These are phyloP conservation scores for Besnoitia besnoiti DNA, from an alignment of 169 alveolate species.

Conservation along the genomic window DNA sequence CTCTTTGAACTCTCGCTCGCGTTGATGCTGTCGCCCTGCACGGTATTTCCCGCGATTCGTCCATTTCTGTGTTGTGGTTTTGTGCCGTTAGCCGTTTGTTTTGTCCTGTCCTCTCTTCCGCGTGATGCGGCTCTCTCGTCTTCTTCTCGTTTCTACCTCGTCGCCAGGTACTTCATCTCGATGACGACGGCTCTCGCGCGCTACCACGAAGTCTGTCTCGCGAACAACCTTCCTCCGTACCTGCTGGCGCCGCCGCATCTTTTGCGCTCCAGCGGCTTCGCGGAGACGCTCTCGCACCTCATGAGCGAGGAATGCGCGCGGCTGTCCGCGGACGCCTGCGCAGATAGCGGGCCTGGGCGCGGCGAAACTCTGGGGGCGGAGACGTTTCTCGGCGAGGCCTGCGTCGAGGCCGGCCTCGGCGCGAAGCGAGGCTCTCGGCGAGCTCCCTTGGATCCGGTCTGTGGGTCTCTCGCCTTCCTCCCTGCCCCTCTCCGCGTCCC, in stretches of 20 bases:
- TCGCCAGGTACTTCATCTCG: background rate
- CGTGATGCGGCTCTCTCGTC: background rate
- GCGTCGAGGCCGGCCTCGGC: background rate
- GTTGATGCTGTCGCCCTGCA: background rate
- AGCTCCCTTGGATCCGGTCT: no score
- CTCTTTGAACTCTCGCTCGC: background rate
- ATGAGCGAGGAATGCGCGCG: background rate
- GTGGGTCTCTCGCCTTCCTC: background rate
- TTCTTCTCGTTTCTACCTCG: background rate
- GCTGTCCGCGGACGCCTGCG: background rate
- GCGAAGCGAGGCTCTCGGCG: background rate
- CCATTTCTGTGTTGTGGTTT: background rate
- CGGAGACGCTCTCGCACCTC: background rate
- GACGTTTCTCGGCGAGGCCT: no score
- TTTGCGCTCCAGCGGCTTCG: background rate
- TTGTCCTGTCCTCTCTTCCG: background rate
- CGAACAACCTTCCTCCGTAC: background rate
- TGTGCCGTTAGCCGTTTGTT: background rate
- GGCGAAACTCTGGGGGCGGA: no score
- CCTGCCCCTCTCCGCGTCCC: background rate
- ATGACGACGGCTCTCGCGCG: background rate
- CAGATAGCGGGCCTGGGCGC: no score
- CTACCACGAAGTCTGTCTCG: background rate
- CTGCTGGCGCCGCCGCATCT: constrained; percentile 13
- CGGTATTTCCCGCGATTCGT: background rate